Conservation (phyloP, 768 basidiomycete genomes). For the Pleurotus citrinopileatus region DNA sequence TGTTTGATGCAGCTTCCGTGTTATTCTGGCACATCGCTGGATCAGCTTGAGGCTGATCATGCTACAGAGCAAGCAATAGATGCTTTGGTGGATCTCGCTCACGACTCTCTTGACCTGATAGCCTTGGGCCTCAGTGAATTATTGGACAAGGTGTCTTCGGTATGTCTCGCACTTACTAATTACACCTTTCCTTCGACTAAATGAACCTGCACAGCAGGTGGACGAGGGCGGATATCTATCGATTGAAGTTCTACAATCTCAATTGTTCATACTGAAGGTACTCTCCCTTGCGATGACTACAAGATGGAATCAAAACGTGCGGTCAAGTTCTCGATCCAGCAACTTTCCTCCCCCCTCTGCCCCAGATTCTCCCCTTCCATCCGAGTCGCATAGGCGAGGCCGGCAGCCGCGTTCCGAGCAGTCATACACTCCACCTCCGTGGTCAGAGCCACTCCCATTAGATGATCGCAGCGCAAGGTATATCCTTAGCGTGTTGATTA, state of each 20-base stretch:
- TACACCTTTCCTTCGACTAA: not conserved
- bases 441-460: slow-evolving; percentile 66
- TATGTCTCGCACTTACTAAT: slow-evolving; percentile 26
- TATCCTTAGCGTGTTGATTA: slow-evolving; percentile 76
- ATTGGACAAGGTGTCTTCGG: slow-evolving; percentile 76
- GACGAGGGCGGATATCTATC: slow-evolving; percentile 50
- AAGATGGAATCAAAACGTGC: slow-evolving; percentile 58
- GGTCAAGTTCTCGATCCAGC: slow-evolving; percentile 41
- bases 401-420: slow-evolving; percentile 44
- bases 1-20: slow-evolving; percentile 65
- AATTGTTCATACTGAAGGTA: slow-evolving; percentile 83
- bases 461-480: slow-evolving; percentile 83
- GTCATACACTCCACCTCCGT: slow-evolving; percentile 37
- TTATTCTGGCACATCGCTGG: slow-evolving; percentile 74
- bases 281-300: slow-evolving; percentile 75
- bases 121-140: slow-evolving; percentile 75
- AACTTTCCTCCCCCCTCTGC: slow-evolving; percentile 30
- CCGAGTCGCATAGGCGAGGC: slow-evolving; percentile 25
- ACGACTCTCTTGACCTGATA: slow-evolving; percentile 77
- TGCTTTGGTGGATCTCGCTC: slow-evolving; percentile 75
- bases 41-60: slow-evolving; percentile 71
- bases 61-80: slow-evolving; percentile 76
- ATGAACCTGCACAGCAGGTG: slow-evolving; percentile 40
- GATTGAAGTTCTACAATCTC: slow-evolving; percentile 80
- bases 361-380: slow-evolving; percentile 36